These are phyloP conservation scores for Pyrus hybrid DNA, from an alignment of 331 rosid species.

Conservation along the genomic window DNA sequence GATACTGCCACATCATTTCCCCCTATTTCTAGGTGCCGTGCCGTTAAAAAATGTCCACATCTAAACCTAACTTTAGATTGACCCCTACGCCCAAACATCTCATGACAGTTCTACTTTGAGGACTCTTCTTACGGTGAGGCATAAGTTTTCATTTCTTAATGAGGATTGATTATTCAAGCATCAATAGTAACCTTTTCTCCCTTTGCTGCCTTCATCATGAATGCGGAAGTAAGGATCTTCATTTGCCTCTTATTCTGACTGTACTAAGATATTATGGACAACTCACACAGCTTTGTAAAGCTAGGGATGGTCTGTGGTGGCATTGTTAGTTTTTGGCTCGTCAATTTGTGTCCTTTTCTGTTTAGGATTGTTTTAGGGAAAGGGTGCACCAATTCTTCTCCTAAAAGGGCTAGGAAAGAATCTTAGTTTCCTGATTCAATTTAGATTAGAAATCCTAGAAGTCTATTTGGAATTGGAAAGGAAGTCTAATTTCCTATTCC, in stretches of 20 bases:
- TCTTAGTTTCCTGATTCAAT: too few relatives aligned
- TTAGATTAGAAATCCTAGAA: too few relatives aligned
- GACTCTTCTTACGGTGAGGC: not conserved
- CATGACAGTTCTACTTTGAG: not conserved
- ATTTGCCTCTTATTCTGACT: not conserved
- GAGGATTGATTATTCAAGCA: not conserved
- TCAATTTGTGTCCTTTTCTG: too few relatives aligned
- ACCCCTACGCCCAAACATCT: not conserved
- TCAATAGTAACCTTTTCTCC: not conserved
- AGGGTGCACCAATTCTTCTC: too few relatives aligned
- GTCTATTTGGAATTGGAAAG: too few relatives aligned
- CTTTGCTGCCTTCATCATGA: not conserved
- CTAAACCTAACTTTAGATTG: not conserved
- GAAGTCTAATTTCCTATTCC: too few relatives aligned
- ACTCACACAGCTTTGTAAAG: not conserved
- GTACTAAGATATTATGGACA: not conserved
- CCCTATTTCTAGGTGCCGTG: not conserved
- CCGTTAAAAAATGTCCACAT: not conserved
- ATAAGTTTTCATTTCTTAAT: not conserved
- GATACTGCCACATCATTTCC: not conserved
- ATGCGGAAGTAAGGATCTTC: not conserved
- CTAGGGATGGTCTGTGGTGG: not conserved
- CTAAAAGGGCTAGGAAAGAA: too few relatives aligned
- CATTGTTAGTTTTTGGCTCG: too few relatives aligned
- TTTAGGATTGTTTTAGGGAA: too few relatives aligned